Base-by-base conservation (phyloP, 1,284 basidiomycete species). In the Cryptococcus neoformans region DNA sequence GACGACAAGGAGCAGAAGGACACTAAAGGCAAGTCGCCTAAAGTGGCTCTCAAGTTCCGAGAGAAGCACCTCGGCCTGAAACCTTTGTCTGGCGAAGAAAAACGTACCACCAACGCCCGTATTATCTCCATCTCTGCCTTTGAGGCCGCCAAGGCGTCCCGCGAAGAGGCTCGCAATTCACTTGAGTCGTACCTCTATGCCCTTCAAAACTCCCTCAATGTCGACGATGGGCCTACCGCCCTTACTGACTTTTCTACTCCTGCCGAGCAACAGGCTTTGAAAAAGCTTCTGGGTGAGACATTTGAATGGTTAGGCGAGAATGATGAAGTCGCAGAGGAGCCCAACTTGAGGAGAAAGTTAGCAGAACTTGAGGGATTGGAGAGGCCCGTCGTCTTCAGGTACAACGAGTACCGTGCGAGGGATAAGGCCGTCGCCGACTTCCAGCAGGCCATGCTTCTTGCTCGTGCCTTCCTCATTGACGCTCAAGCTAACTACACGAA, bases 121-220 rank as follows among this genome's bases (percentile, higher is more conserved):
- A 80, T 96, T 34, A 82, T 85, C n/a, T 83, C 85, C 4, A 81
- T 97, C 60, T 87, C 94, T 60, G 77, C 81, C 9, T 87, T 88
- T 54, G 93, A 97, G 75, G 79, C 81, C 1, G 83, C 86, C 16
- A 92, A 92, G 72, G 82, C 81, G 35, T 84, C 85, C 53, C 85
- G 86, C 51, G 95, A 95, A 70, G 95, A 98, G 76, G 90, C 92
- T 1, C 84, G 87, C 55, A 99, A 99, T 78, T 82, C 84, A 35
- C 85, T 99, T 55, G 96, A 99, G 77, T 84, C 88, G 34, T 95
- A 94, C 75, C 78, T 98, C 16, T 99, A 99, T 80, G 85, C 87
- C 56, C 80, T 97, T 38, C 86, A 91, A 21, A 93, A 94, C 71
- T 81, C 93, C 28, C 79, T 98, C 8, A 84, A 86, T 41, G 4